Evolutionary conservation across 2,329 filamentous ascomycete species (phyloP).

Genomic region (Epichloe sibirici): DNA sequence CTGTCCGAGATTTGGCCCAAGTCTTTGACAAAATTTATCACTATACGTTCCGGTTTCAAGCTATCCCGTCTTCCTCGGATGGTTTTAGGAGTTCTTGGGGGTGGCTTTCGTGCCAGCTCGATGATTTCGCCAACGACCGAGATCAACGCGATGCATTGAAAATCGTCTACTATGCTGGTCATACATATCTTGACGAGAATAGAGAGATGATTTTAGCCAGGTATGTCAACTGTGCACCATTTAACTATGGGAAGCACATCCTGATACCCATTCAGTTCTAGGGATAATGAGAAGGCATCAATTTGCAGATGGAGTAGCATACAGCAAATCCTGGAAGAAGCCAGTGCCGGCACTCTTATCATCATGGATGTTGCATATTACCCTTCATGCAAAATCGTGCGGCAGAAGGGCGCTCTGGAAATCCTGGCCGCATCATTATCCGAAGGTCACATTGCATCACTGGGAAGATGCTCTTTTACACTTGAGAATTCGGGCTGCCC

Average conservation of each 20-base stretch:
- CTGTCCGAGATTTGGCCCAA: constrained; percentile 35
- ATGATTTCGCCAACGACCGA: constrained; percentile 38
- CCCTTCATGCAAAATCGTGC: constrained; percentile 38
- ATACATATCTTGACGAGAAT: constrained; percentile 41
- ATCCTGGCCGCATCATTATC: constrained; percentile 43
- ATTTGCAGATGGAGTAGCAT: constrained; percentile 44
- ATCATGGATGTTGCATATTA: constrained; percentile 49
- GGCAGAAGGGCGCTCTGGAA: constrained; percentile 42
- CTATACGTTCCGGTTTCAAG: constrained; percentile 34
- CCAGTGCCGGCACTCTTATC: constrained; percentile 41
- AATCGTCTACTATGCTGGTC: constrained; percentile 45
- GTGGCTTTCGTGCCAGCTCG: constrained; percentile 40
- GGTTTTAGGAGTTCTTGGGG: constrained; percentile 36
- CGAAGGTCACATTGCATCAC: constrained; percentile 34
- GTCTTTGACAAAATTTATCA: constrained; percentile 41
- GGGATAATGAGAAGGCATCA: constrained; percentile 30
- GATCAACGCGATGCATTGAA: constrained; percentile 45
- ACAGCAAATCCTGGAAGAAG: constrained; percentile 44
- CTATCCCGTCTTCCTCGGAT: constrained; percentile 37
- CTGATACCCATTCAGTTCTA: constrained; percentile 27
- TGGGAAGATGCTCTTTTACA: constrained; percentile 42
- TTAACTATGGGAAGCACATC: not conserved
- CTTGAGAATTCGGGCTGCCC: constrained; percentile 34
- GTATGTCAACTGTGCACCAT: constrained; percentile 21
- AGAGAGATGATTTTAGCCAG: constrained; percentile 46